Evolutionary conservation across 345 rosid species (phyloP), one percentile per base, ranked within the genome.

Genomic region (Citrus glauca): DNA sequence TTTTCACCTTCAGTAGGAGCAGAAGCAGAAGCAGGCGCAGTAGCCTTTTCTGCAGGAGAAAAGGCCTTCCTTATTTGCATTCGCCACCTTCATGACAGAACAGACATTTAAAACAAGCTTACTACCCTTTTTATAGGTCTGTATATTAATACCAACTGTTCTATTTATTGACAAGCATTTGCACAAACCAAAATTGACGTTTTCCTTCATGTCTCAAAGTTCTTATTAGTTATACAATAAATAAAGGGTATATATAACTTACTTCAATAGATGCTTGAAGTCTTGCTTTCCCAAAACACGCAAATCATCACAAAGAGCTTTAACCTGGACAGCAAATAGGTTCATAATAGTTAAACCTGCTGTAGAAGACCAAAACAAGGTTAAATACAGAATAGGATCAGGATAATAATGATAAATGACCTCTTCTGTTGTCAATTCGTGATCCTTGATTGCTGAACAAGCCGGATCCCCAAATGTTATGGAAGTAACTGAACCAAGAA

Each of bases 271-370:
- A 83, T 90, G 77, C 89, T 96, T 96, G 88, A 96, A 96, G 82
- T 96, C 98, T 84, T 92, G 94, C 90, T 94, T 93, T 72, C 97
- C 97, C 82, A 94, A 80, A 74, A 96, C 98, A 77, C 89, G 85
- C 80, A 96, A 88, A 89, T 96, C 98, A 61, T 91, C 97, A 77
- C 99, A 96, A 40, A 94, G 92, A 75, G 82, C 77, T 87, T 92
- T 94, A 60, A 94, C 87, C 99, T 96, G 82, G 56, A 33, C 67
- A 82, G 33, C 57, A 69, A 66, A 73, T 30, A 79, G 71, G 72
- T 74, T 38, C 27, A 72, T 59, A 56, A 27, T 22, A 8, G 68
- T 22, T 40, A 70, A 38, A 69, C 24, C 38, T 59, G 63, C 14
- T 19, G 33, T 25, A 62, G 27, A 20, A 53, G 28, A 28, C 57